Evolutionary conservation across 2,329 filamentous ascomycete species (phyloP), one percentile per base, ranked within the genome.

Genomic region (Penicillium rolfsii): DNA sequence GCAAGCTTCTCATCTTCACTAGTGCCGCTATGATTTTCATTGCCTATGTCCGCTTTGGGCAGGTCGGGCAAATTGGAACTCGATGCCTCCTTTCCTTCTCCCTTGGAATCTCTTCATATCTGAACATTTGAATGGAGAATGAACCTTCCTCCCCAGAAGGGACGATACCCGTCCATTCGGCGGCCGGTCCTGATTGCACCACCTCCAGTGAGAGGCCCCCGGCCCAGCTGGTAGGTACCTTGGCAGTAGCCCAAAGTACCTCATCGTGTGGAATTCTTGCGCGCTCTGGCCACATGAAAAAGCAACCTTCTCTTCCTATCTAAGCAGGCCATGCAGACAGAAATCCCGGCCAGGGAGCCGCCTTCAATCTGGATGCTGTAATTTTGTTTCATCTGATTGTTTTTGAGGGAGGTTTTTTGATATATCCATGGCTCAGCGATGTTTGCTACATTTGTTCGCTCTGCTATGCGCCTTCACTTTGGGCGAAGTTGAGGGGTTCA

Each of bases 121-220:
- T 50, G 24, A 28, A 30, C 19, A 30, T 30, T 8, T 2, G 14
- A 30, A 48, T n/a, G 22, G 35, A 35, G 38, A 5, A 41, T 16
- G 26, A 36, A 6, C 11, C 33, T 22, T 22, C 19, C 19, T 22
- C 26, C 26, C 28, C 43, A 14, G 33, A 24, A 38, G 57, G 58
- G 58, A 58, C 61, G 58, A 58, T 56, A 58, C 63, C 58, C 60
- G 56, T 59, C 24, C 19, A 59, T 43, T 30, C 36, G 55, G 40
- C 24, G 5, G 16, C 55, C 19, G n/a, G 53, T 22, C 30, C 41
- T 53, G 22, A 45, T 26, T 55, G 30, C 35, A 28, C 55, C 38
- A 55, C 41, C 45, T 11, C 19, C 22, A 41, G 30, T 38, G 41
- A 54, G 35, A 36, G 24, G 38, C 30, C 8, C 28, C 55, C 55